phyloP scores from a whole-genome alignment of 805 yeast species.

The Metschnikowia hibisci region DNA sequence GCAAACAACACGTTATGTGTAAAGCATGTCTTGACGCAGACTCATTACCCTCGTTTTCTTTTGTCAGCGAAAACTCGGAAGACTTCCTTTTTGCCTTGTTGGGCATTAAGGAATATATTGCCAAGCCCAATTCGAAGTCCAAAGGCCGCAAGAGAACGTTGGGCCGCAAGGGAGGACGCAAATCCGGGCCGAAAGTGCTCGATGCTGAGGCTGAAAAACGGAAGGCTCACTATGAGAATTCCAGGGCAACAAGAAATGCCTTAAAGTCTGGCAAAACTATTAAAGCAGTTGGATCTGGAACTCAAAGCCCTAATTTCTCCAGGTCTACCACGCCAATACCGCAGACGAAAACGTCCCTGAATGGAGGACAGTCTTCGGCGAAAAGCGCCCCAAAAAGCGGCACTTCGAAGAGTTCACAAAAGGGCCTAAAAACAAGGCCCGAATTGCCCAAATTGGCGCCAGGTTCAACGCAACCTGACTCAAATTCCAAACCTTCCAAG shows the following conservation, averaged over 20 bases:
- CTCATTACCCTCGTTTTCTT: slow-evolving; percentile 12
- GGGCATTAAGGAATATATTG: slow-evolving; percentile 43
- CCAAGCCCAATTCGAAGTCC: slow-evolving; percentile 18
- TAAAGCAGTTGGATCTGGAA: slow-evolving; percentile 35
- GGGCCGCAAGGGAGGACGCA: slow-evolving; percentile 22
- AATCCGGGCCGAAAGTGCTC: slow-evolving; percentile 17
- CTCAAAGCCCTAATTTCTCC: slow-evolving; percentile 11
- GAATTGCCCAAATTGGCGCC: background rate
- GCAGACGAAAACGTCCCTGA: background rate
- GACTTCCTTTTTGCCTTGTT: slow-evolving; percentile 44
- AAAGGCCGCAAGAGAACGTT: slow-evolving; percentile 37
- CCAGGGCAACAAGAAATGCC: slow-evolving; percentile 29
- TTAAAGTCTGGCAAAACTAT: slow-evolving; percentile 38
- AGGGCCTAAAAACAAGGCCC: background rate
- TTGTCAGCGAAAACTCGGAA: slow-evolving; percentile 45
- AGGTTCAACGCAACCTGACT: too few species aligned
- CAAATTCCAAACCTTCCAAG: too few species aligned
- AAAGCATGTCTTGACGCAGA: slow-evolving; percentile 35
- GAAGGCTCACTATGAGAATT: slow-evolving; percentile 34
- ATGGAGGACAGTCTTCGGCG: background rate
- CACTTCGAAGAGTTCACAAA: background rate
- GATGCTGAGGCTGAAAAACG: slow-evolving; percentile 34
- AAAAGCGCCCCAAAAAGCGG: background rate
- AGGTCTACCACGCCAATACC: slow-evolving; percentile 13
- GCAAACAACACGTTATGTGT: slow-evolving; percentile 37